Evolutionary conservation across 108 stramenopile genomes (phyloP), one percentile per base, ranked within the genome.

Genomic region (Licmophora abbreviata): DNA sequence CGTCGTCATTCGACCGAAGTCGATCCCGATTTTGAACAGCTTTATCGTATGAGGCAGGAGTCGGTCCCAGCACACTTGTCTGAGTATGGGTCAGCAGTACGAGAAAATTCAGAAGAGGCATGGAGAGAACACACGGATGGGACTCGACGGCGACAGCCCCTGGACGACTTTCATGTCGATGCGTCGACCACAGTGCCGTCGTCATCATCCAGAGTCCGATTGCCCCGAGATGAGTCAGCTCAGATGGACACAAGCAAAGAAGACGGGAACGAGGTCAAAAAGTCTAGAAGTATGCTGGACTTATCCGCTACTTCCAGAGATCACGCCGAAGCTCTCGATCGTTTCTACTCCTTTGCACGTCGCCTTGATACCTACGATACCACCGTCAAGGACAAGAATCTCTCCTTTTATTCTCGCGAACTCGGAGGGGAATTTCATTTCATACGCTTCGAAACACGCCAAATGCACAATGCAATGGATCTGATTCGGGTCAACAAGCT

Each of bases 341-440:
- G 73, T 26, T 92, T 92, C 55, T 92, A 92, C 54, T 68, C 66
- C 34, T 92, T 88, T 64, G 91, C 86, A 11, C 58, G 77, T 34
- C 58, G 81, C 6, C 58, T 90, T 21, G 81, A 78, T 49, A 61
- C 69, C 11, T 73, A 83, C 44, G 67, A 74, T 22, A 77, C 77
- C 31, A 86, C 79, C 2, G 71, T 88, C n/a, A 82, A 91, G 37
- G 98, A 99, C 54, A 63, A 86, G 37, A 56, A 85, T 44, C 64
- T 99, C 3, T 69, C 79, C 7, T 93, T 95, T 56, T 90, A 92
- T 71, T 89, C 83, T 20, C 67, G 84, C 40, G 74, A 71, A 31
- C 71, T 99, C 5, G 93, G 90, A 21, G 98, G 97, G 3, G 77
- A 71, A 32, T 77, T 99, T 18, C 96, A 99, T 58, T 99, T 99